Evolutionary conservation across 2,329 filamentous ascomycete genomes (phyloP), one percentile per base, ranked within the genome.

Genomic region (Sarocladium kiliense): DNA sequence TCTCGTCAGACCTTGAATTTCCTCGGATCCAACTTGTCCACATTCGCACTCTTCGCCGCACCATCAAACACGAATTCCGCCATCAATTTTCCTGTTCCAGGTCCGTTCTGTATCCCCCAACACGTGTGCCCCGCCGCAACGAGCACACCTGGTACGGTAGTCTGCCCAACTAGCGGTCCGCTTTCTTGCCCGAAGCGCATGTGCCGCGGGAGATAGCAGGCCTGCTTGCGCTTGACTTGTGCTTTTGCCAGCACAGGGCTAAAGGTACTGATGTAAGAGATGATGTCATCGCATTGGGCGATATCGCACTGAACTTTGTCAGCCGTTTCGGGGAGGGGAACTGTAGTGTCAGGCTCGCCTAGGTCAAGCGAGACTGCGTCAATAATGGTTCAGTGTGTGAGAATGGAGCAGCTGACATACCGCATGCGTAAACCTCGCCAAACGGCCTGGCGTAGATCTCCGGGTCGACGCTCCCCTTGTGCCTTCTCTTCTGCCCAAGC

Each of bases 101-200:
- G 92, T 1, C 86, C 91, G 73, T 99, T 97, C 74, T 97, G 93
- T 21, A 99, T 96, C 0, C 94, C 94, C 94, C 94, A 99, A 73
- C 93, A 97, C 1, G 91, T 96, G 75, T 99, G 94, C 0, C 94
- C 94, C 0, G 90, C 81, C 0, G 94, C 94, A 57, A 97, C 77
- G 68, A 88, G 86, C 42, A 97, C 65, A 0, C 92, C 91, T 6
- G 84, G 81, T 0, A 87, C 82, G 2, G 81, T 80, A 7, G 91
- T 92, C 54, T 79, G 75, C 0, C 94, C 94, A 23, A 97, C 80
- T 51, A 97, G 70, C 4, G 94, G 93, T 0, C 83, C 85, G 36
- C 71, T 74, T 67, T 83, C 80, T 44, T 78, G 75, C n/a, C 85
- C 82, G 54, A 77, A 77, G 2, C 77, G 74, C 62, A 80, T 76